Evolutionary conservation across 1,284 basidiomycete species (phyloP), one percentile per base, ranked within the genome.

Genomic region (Volvariella volvacea): DNA sequence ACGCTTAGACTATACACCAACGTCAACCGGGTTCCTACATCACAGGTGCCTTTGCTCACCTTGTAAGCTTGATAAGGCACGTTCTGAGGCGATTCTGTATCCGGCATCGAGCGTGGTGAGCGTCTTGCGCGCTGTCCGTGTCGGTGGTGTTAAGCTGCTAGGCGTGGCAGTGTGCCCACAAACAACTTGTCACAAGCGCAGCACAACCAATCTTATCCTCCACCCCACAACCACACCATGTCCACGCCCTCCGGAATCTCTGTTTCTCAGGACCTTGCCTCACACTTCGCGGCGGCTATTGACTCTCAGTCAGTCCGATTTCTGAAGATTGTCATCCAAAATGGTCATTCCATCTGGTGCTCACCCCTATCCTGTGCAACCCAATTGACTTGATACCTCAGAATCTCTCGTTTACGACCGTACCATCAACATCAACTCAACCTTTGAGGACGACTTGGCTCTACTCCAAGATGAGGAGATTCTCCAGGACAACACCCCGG

Each of bases 61-160:
- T 67, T 80, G 67, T 88, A 88, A 2, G 84, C 78, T 61, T 82
- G 81, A 67, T 88, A 88, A 12, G 83, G 82, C 14, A 87, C 34
- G 8, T 15, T 15, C 19, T 36, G 34, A 12, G n/a, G n/a, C n/a
- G 25, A 28, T 28, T 28, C 25, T 28, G 25, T 68, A 48, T 62
- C 55, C 16, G 58, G 50, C 48, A 63, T 53, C 20, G 49, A 53
- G 16, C 48, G 37, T 9, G 55, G 54, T 21, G 57, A 20, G 56
- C 53, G n/a, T n/a, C n/a, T n/a, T n/a, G 55, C 52, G 39, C 55
- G 52, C 25, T 48, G 47, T 33, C 55, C 54, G 37, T 42, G 45
- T 16, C 22, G n/a, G n/a, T n/a, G n/a, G n/a, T n/a, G n/a, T n/a
- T n/a, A n/a, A n/a, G n/a, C n/a, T n/a, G n/a, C n/a, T n/a, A n/a